phyloP scores from a whole-genome alignment of 2,329 filamentous ascomycete species.

The Septoria linicola region DNA sequence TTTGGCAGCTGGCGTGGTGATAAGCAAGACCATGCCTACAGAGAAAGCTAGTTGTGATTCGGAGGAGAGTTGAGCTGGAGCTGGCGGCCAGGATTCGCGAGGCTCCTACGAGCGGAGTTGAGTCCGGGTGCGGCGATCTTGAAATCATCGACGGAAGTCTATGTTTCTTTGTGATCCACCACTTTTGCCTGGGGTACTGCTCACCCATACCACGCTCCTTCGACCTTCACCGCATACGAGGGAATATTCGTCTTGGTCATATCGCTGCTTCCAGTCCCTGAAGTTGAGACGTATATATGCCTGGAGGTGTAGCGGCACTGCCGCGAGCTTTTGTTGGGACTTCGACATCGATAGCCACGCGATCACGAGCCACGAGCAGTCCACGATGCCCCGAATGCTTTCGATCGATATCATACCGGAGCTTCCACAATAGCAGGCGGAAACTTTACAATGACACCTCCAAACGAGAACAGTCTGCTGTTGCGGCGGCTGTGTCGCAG shows the following conservation, averaged over 20 bases:
- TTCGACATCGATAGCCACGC: conserved; percentile 28
- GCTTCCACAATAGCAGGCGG: conserved; percentile 34
- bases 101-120: conserved; percentile 3
- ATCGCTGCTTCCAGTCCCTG: too few relatives aligned
- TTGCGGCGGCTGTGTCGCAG: conserved; percentile 69
- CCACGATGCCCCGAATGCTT: conserved; percentile 37
- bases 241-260: background rate
- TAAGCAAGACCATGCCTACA: conserved; percentile 68
- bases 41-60: too few relatives aligned
- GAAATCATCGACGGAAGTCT: conserved; percentile 10
- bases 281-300: conserved; percentile 34
- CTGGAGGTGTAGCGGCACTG: conserved; percentile 34
- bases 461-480: conserved; percentile 57
- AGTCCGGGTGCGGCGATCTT: conserved; percentile 9
- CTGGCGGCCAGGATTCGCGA: background rate
- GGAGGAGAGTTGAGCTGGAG: too few relatives aligned
- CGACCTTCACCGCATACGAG: background rate
- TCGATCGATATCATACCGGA: conserved; percentile 30
- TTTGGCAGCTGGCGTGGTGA: conserved; percentile 69
- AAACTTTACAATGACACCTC: conserved; percentile 39
- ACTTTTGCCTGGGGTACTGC: background rate
- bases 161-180: background rate
- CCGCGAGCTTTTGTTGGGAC: conserved; percentile 38
- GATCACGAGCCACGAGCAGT: conserved; percentile 19
- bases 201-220: conserved; percentile 2